These are phyloP conservation scores for Paecilomyces sp. DNA, from an alignment of 2,329 filamentous ascomycete genomes.

Conservation along the genomic window DNA sequence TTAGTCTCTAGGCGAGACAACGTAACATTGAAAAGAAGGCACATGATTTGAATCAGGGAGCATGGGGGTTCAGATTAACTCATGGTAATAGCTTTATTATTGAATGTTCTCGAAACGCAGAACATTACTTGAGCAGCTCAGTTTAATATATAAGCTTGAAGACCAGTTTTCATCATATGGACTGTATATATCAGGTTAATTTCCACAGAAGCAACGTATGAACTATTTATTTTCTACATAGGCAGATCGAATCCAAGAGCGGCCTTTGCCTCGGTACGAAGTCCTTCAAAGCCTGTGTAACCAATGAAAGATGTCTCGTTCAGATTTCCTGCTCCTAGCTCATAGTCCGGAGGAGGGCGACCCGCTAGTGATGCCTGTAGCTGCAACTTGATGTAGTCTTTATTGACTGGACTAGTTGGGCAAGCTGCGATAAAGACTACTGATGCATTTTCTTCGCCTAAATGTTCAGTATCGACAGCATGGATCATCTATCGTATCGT, in stretches of 20 bases:
- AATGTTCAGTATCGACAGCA: slow-evolving; percentile 32
- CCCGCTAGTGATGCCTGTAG: slow-evolving; percentile 44
- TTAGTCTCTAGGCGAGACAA: too few relatives aligned
- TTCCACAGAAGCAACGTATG: too few relatives aligned
- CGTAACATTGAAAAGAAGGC: too few relatives aligned
- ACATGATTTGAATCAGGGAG: too few relatives aligned
- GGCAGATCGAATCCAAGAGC: background rate
- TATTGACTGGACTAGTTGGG: slow-evolving; percentile 24
- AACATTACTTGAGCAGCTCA: too few relatives aligned
- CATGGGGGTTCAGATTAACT: too few relatives aligned
- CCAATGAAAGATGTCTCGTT: background rate
- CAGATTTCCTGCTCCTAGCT: background rate
- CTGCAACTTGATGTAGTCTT: slow-evolving; percentile 38
- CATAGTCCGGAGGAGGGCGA: slow-evolving; percentile 38
- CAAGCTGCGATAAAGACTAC: slow-evolving; percentile 31
- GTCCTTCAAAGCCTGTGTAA: background rate
- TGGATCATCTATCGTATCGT: slow-evolving; percentile 18
- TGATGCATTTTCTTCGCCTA: slow-evolving; percentile 22
- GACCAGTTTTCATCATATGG: too few relatives aligned
- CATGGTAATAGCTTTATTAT: too few relatives aligned
- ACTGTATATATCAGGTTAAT: too few relatives aligned
- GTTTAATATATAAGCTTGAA: too few relatives aligned
- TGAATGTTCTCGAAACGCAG: too few relatives aligned
- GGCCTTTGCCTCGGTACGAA: background rate
- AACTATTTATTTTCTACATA: too few relatives aligned